phyloP scores from a whole-genome alignment of 306 rosid genomes.

The Cicer arietinum region DNA sequence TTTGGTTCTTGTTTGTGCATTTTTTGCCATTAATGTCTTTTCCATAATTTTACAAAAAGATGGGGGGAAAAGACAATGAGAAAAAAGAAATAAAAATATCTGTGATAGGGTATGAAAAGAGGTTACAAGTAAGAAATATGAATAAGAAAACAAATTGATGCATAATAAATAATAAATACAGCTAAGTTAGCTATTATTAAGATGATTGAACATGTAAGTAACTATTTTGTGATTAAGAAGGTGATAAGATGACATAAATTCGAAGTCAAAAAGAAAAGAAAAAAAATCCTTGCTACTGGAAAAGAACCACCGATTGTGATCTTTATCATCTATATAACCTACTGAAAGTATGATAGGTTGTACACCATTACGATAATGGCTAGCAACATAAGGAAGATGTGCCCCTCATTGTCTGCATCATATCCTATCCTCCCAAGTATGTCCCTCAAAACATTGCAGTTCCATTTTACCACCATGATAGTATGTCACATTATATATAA shows the following conservation, averaged over 20 bases:
- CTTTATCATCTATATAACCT: slow-evolving; percentile 13
- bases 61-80: neutral
- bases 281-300: neutral
- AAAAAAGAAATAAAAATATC: neutral
- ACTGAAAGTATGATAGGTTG: slow-evolving; percentile 6
- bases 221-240: neutral
- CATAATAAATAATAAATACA: neutral
- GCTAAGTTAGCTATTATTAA: neutral
- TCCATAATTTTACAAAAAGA: neutral
- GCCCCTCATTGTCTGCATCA: neutral
- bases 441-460: slow-evolving; percentile 7
- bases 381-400: neutral
- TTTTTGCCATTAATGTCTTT: neutral
- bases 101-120: neutral
- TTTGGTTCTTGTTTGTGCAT: slow-evolving; percentile 13
- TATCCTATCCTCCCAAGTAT: neutral
- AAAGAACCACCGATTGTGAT: neutral
- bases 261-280: neutral
- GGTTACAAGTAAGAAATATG: neutral
- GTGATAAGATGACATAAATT: slow-evolving; percentile 9
- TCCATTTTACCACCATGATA: neutral
- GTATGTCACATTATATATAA: slow-evolving; percentile 11
- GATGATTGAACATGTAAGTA: slow-evolving; percentile 2
- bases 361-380: neutral
- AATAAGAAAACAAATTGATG: slow-evolving; percentile 13